Percentiles rank a stretch among this genome's conserved stretches.
These are phyloP conservation scores for Hyphodiscus sp. DNA, from an alignment of 2,329 filamentous ascomycete genomes.

Conservation along the genomic window DNA sequence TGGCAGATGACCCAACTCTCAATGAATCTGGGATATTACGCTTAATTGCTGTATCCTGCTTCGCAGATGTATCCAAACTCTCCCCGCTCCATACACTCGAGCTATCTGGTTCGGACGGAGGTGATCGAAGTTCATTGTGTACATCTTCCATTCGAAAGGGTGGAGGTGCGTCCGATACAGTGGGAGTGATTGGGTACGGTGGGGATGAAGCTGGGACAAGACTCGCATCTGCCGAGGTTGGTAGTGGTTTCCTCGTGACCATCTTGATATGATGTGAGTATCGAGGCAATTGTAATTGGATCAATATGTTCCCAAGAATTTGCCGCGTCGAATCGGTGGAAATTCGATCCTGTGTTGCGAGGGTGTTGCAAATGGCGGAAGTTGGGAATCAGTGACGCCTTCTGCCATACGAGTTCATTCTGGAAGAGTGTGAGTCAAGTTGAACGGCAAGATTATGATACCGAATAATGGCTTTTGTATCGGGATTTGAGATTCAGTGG, in stretches of 20 bases:
- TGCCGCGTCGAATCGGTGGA: neutral
- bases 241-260: slow-evolving; percentile 27
- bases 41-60: neutral
- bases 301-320: neutral
- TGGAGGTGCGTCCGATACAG: slow-evolving; percentile 5
- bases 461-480: neutral
- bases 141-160: slow-evolving; percentile 14
- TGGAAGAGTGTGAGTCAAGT: neutral
- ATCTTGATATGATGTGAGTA: slow-evolving; percentile 11
- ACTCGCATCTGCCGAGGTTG: slow-evolving; percentile 8
- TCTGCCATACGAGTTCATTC: neutral
- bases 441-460: neutral
- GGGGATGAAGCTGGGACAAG: slow-evolving; percentile 10
- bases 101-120: slow-evolving; percentile 15
- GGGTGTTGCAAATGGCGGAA: neutral
- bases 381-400: neutral
- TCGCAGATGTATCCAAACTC: slow-evolving; percentile 5
- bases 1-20: slow-evolving; percentile 21
- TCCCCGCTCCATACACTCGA: slow-evolving; percentile 22
- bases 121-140: slow-evolving; percentile 9
- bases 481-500: neutral
- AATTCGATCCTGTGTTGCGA: neutral
- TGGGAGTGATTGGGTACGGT: slow-evolving; percentile 25
- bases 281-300: neutral
- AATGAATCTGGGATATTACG: slow-evolving; percentile 22